Percentiles rank a stretch among this genome's conserved stretches.
Conservation (phyloP, 192 early-diverging fungal genomes). For the Diversispora eburnea region DNA sequence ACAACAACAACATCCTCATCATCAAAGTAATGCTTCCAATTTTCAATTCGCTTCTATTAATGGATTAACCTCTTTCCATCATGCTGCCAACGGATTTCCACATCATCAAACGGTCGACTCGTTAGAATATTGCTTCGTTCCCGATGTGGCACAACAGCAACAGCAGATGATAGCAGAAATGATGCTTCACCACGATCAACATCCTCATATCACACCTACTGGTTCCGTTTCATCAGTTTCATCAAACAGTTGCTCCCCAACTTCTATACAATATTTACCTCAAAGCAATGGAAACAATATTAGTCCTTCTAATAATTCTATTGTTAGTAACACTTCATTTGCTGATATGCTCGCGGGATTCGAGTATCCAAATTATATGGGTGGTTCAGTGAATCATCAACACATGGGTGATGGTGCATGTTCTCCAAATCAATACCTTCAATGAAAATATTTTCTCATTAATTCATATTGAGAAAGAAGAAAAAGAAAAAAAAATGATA, state of each 20-base stretch:
- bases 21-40: slow-evolving; percentile 3
- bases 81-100: neutral
- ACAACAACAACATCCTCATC: neutral
- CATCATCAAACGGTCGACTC: neutral
- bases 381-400: slow-evolving; percentile 19
- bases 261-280: slow-evolving; percentile 4
- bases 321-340: neutral
- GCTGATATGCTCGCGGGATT: slow-evolving; percentile 10
- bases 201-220: slow-evolving; percentile 13
- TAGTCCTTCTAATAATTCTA: neutral
- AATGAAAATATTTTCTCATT: slow-evolving; percentile 8
- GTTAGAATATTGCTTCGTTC: slow-evolving; percentile 12
- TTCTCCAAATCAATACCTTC: slow-evolving; percentile 6
- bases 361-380: neutral
- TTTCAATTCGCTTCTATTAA: neutral
- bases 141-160: slow-evolving; percentile 20
- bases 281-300: neutral
- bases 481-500: slow-evolving; percentile 9
- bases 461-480: slow-evolving; percentile 7
- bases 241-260: neutral
- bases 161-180: slow-evolving; percentile 18
- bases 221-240: neutral
- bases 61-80: neutral
- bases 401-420: neutral
- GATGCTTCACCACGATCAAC: slow-evolving; percentile 17